A percentile compares a stretch with the other conserved stretches of the same genome.
phyloP scores from a whole-genome alignment of 129 eudicot genomes.

The Helianthus tuberosus region DNA sequence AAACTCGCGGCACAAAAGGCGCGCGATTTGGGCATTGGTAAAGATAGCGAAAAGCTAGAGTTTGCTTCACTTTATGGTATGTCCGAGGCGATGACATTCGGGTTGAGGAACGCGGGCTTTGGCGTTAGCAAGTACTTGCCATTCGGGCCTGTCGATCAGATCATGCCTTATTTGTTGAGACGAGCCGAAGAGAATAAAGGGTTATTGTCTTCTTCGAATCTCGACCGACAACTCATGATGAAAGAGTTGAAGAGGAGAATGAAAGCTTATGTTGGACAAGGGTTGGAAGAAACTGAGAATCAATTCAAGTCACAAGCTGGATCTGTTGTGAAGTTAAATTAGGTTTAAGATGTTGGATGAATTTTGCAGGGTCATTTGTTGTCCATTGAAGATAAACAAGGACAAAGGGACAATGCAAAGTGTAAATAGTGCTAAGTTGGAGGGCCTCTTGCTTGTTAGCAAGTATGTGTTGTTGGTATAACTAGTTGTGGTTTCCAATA shows the following conservation, averaged over 20 bases:
- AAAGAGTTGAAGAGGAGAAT: constrained; percentile 78
- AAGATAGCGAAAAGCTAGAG: constrained; percentile 59
- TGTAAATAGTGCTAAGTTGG: constrained; percentile 31
- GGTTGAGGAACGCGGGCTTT: constrained; percentile 81
- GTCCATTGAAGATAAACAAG: constrained; percentile 24
- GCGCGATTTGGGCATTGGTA: constrained; percentile 60
- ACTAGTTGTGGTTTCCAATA: constrained; percentile 17
- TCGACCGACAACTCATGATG: constrained; percentile 81
- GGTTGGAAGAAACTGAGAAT: constrained; percentile 26
- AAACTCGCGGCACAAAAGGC: constrained; percentile 79
- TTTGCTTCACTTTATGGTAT: constrained; percentile 96
- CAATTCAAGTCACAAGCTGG: constrained; percentile 29
- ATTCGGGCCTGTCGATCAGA: constrained; percentile 90
- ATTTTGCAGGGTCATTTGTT: constrained; percentile 27
- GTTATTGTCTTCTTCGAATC: constrained; percentile 61
- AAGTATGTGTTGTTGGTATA: constrained; percentile 26
- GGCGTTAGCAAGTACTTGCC: constrained; percentile 91
- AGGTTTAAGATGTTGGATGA: constrained; percentile 9
- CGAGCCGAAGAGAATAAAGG: constrained; percentile 98
- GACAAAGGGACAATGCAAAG: constrained; percentile 7
- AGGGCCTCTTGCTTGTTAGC: constrained; percentile 30
- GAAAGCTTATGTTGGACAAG: constrained; percentile 37
- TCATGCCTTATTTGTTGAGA: constrained; percentile 86
- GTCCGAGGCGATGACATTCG: constrained; percentile 83
- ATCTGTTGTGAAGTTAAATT: constrained; percentile 42